phyloP scores from a whole-genome alignment of 2,329 filamentous ascomycete species.

The Ophiosphaerella narmari region DNA sequence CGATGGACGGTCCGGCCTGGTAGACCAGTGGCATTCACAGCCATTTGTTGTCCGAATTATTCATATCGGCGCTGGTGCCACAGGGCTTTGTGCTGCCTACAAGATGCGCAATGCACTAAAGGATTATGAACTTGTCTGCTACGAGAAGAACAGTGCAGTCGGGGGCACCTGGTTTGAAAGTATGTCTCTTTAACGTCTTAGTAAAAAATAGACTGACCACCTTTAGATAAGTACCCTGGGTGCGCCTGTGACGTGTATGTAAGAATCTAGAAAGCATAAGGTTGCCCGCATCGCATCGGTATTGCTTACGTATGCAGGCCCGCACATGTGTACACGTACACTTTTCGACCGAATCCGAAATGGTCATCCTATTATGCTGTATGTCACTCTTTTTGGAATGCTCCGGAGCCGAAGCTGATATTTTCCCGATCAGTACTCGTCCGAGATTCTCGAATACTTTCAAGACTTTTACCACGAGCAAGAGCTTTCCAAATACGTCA shows the following conservation, averaged over 20 bases:
- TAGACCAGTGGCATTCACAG: conserved; percentile 7
- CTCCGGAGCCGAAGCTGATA: background rate
- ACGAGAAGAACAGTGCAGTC: conserved; percentile 4
- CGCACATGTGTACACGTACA: conserved; percentile 35
- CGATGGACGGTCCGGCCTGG: background rate
- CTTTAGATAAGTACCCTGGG: conserved; percentile 37
- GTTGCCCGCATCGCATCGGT: no score
- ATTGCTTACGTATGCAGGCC: conserved; percentile 25
- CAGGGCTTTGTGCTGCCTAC: conserved; percentile 50
- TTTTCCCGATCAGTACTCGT: conserved; percentile 15
- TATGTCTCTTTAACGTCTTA: no score
- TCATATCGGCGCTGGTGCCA: conserved; percentile 50
- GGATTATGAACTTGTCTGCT: conserved; percentile 32
- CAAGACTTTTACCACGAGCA: conserved; percentile 40
- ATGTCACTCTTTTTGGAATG: background rate
- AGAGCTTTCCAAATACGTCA: conserved; percentile 31
- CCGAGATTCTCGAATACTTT: conserved; percentile 48
- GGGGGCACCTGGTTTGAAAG: background rate
- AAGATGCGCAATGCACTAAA: conserved; percentile 48
- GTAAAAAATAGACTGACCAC: background rate
- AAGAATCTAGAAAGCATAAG: no score
- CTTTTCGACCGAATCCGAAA: conserved; percentile 46
- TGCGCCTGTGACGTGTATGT: conserved; percentile 11
- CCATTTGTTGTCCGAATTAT: conserved; percentile 27
- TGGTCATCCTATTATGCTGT: conserved; percentile 45